Conservation (phyloP, 2,329 filamentous ascomycete genomes). For the Botrytis paeoniae region DNA sequence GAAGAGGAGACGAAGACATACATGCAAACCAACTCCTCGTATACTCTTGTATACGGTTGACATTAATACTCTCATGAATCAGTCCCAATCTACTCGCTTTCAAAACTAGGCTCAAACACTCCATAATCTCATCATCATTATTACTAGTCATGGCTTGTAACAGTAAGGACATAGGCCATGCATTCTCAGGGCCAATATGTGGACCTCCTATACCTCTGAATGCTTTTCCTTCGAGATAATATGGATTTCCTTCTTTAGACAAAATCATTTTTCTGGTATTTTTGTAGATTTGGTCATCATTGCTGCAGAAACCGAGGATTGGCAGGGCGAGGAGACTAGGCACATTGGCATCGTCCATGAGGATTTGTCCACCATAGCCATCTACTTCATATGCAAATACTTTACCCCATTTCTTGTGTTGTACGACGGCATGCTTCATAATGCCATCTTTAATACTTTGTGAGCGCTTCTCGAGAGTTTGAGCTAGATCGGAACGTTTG, state of each 20-base stretch:
- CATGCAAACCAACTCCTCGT: slow-evolving; percentile 92
- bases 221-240: slow-evolving; percentile 71
- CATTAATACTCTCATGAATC: slow-evolving; percentile 89
- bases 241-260: slow-evolving; percentile 63
- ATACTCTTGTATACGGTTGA: slow-evolving; percentile 65
- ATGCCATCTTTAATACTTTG: slow-evolving; percentile 70
- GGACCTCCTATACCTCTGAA: slow-evolving; percentile 83
- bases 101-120: slow-evolving; percentile 71
- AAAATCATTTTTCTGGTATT: slow-evolving; percentile 75
- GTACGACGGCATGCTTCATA: slow-evolving; percentile 78
- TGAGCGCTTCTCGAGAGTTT: slow-evolving; percentile 57
- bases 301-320: slow-evolving; percentile 69
- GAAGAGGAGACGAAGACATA: slow-evolving; percentile 36
- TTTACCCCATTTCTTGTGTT: slow-evolving; percentile 69
- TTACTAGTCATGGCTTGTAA: slow-evolving; percentile 88
- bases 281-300: slow-evolving; percentile 68
- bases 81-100: slow-evolving; percentile 73
- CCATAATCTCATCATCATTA: slow-evolving; percentile 75
- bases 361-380: slow-evolving; percentile 74
- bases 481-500: slow-evolving; percentile 50
- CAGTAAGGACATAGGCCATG: slow-evolving; percentile 95
- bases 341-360: slow-evolving; percentile 90
- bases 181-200: slow-evolving; percentile 79
- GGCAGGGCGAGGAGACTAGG: slow-evolving; percentile 77
- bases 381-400: slow-evolving; percentile 89